Evolutionary conservation across 208 protist genomes (phyloP).

Genomic region (Acanthamoeba sp.): DNA sequence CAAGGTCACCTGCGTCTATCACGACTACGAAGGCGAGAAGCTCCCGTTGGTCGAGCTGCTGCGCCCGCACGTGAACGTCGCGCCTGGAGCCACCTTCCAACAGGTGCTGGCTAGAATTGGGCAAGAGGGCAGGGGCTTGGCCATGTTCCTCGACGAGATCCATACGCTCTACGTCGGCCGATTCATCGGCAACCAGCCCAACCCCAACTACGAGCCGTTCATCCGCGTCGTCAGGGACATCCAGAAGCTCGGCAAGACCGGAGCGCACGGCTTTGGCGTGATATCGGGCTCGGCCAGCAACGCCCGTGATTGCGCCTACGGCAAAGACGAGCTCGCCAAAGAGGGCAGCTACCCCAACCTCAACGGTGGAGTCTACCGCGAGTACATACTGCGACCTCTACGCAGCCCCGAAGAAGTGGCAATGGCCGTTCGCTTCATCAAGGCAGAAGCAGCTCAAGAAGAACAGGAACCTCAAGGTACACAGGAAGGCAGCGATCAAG

Average conservation of each 20-base stretch:
- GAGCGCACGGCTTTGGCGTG: background rate
- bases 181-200: too few relatives aligned
- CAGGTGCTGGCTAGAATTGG: background rate
- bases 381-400: background rate
- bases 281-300: background rate
- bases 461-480: too few relatives aligned
- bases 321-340: background rate
- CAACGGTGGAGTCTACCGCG: background rate
- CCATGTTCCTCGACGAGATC: background rate
- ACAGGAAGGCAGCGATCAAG: too few relatives aligned
- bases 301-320: background rate
- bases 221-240: background rate
- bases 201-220: background rate
- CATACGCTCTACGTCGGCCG: background rate
- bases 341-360: constrained; percentile 8
- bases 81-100: background rate
- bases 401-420: background rate
- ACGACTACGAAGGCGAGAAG: background rate
- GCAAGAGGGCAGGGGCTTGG: background rate
- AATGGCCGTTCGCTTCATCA: background rate
- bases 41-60: background rate
- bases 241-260: background rate
- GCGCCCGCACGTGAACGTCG: background rate
- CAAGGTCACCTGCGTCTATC: background rate
- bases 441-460: too few relatives aligned